Percentiles rank a stretch among this genome's conserved stretches.
phyloP scores from a whole-genome alignment of 139 green algal genomes.

The Micromonas commoda region DNA sequence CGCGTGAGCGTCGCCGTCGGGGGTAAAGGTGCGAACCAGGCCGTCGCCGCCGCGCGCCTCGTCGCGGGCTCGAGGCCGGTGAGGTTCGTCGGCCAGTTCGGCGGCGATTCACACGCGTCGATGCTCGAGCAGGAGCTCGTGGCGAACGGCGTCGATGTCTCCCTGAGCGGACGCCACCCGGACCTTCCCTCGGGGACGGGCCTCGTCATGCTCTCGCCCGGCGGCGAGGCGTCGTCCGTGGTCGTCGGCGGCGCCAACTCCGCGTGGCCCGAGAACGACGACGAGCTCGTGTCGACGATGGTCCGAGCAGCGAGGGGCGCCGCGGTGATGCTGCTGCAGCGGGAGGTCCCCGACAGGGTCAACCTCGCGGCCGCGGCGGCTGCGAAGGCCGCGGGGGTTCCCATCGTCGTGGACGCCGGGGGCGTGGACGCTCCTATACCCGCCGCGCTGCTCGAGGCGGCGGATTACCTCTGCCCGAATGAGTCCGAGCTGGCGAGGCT shows the following conservation, averaged over 20 bases:
- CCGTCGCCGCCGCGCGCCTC: conserved; percentile 46
- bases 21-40: conserved; percentile 61
- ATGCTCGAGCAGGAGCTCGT: conserved; percentile 42
- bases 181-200: conserved; percentile 32
- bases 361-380: conserved; percentile 50
- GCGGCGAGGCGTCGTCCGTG: conserved; percentile 52
- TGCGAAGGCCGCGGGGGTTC: conserved; percentile 40
- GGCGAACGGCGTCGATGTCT: conserved; percentile 41
- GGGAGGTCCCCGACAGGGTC: conserved; percentile 63
- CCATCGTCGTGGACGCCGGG: conserved; percentile 41
- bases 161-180: conserved; percentile 1
- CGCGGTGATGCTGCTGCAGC: conserved; percentile 58
- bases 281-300: background rate
- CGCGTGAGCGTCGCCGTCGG: conserved; percentile 18
- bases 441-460: conserved; percentile 33
- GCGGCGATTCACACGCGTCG: conserved; percentile 44
- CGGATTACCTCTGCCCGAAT: conserved; percentile 54
- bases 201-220: conserved; percentile 59
- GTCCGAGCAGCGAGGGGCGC: conserved; percentile 12
- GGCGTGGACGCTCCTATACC: conserved; percentile 45
- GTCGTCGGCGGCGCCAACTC: conserved; percentile 62
- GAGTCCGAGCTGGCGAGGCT: conserved; percentile 50
- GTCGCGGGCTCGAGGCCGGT: background rate
- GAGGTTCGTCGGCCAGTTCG: conserved; percentile 48
- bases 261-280: conserved; percentile 20